Evolutionary conservation across 768 basidiomycete genomes (phyloP).

Genomic region (Mrakia gelida): DNA sequence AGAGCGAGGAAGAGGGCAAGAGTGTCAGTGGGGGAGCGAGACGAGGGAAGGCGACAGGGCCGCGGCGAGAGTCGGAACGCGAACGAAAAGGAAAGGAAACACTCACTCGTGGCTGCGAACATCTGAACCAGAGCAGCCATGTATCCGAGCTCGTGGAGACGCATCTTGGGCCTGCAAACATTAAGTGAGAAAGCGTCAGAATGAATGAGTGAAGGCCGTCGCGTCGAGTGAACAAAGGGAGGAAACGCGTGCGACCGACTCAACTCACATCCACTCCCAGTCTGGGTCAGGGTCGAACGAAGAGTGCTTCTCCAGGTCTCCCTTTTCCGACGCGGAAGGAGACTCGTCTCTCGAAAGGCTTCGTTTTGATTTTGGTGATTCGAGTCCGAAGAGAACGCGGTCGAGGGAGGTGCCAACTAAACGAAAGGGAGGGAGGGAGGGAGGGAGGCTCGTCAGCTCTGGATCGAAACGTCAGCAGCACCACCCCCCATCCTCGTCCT

Average conservation of each 20-base stretch:
- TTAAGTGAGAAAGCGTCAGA: neutral
- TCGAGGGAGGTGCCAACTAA: constrained; percentile 34
- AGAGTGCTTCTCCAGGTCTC: neutral
- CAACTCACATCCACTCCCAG: constrained; percentile 18
- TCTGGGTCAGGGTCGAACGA: neutral
- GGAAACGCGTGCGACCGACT: too few relatives aligned
- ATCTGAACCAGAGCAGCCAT: constrained; percentile 48
- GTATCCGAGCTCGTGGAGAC: constrained; percentile 16
- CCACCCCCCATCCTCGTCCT: too few relatives aligned
- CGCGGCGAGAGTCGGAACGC: too few relatives aligned
- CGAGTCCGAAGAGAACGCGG: constrained; percentile 3
- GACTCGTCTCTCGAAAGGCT: neutral
- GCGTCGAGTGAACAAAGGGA: neutral
- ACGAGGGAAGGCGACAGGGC: too few relatives aligned
- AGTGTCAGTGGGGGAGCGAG: neutral
- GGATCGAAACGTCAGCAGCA: neutral
- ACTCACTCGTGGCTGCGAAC: constrained; percentile 50
- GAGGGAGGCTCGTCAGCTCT: constrained; percentile 32
- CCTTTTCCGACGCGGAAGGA: constrained; percentile 12
- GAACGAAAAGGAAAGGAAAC: too few relatives aligned
- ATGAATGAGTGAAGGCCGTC: neutral
- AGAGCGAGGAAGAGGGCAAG: neutral
- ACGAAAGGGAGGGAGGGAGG: constrained; percentile 32
- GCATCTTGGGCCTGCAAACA: neutral
- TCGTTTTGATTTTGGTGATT: constrained; percentile 27